Evolutionary conservation across 768 basidiomycete species (phyloP).

Genomic region (Galerina marginata): DNA sequence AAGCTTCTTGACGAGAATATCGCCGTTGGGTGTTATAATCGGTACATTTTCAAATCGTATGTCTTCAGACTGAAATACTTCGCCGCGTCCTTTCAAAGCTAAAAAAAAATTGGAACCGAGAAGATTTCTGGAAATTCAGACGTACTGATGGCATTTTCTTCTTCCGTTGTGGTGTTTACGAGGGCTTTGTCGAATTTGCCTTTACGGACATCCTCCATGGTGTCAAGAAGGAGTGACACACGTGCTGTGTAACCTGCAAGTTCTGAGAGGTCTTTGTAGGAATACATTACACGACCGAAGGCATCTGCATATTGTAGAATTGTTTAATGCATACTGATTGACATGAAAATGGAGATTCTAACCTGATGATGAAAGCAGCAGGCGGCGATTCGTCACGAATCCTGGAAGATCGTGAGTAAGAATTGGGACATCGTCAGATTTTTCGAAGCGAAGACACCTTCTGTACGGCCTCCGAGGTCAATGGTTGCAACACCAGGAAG

Average conservation of each 20-base stretch:
- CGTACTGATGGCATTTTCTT: constrained; percentile 80
- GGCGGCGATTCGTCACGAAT: constrained; percentile 94
- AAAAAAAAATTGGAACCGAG: background rate
- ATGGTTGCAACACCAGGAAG: constrained; percentile 67
- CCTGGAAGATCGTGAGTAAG: constrained; percentile 47
- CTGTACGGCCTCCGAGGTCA: constrained; percentile 88
- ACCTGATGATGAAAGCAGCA: constrained; percentile 88
- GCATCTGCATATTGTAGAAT: constrained; percentile 62
- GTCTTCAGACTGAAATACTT: constrained; percentile 83
- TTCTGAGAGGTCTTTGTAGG: constrained; percentile 95
- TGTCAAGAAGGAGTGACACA: constrained; percentile 86
- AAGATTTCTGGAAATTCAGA: background rate
- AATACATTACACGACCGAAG: constrained; percentile 95
- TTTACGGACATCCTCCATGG: constrained; percentile 83
- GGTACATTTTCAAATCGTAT: constrained; percentile 94
- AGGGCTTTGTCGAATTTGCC: constrained; percentile 91
- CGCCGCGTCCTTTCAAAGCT: constrained; percentile 84
- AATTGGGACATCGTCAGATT: background rate
- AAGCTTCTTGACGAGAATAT: constrained; percentile 82
- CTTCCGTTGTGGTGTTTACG: constrained; percentile 73
- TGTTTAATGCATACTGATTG: background rate
- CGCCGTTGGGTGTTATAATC: constrained; percentile 95
- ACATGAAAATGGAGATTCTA: background rate
- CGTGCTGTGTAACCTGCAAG: constrained; percentile 95
- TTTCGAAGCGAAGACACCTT: constrained; percentile 56